Evolutionary conservation across 208 protist species (phyloP), one percentile per base, ranked within the genome.

Genomic region (Trichomonas gallinae): DNA sequence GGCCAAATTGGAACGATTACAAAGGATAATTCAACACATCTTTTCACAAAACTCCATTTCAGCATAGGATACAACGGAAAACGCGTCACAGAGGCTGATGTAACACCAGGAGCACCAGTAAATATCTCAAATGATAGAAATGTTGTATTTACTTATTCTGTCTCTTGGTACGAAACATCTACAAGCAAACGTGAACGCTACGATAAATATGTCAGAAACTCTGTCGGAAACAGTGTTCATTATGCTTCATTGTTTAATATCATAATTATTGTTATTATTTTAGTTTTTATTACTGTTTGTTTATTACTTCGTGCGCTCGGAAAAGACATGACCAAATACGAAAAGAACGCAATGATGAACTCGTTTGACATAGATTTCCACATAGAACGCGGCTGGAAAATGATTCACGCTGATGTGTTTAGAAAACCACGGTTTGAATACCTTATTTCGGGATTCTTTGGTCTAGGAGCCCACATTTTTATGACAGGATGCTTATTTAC

Each of bases 331-430:
- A 11, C 11, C 46, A 23, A 31, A 15, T 93, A 44, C 31, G 40
- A 93, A 51, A 34, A 34, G 46, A 44, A 93, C n/a, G 40, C 87
- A 48, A 42, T 48, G n/a, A 48, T 42, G 11, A 51, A 93, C 31
- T 8, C 17, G 11, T 93, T 51, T 51, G 87, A 93, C 3, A 40
- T 93, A 11, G 87, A 93, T 93, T 51, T 48, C 26, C 40, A 38
- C 26, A 38, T 51, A 82, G 97, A 97, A 96, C 96, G 63, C 34
- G 97, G 97, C 13, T 97, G 97, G 97, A 97, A 97, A 36, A 96
- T 97, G 48, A 96, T 97, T 42, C 97, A 97, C 45, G 97, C 96
- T 58, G 97, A 97, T 96, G 97, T 97, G 23, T 97, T 97, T 88
- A 83, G 97, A 15, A 96, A 97, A 63, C 97, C 97, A 10, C 44